phyloP scores from a whole-genome alignment of 805 yeast genomes.

The Saccharomycopsis synnaedendra region DNA sequence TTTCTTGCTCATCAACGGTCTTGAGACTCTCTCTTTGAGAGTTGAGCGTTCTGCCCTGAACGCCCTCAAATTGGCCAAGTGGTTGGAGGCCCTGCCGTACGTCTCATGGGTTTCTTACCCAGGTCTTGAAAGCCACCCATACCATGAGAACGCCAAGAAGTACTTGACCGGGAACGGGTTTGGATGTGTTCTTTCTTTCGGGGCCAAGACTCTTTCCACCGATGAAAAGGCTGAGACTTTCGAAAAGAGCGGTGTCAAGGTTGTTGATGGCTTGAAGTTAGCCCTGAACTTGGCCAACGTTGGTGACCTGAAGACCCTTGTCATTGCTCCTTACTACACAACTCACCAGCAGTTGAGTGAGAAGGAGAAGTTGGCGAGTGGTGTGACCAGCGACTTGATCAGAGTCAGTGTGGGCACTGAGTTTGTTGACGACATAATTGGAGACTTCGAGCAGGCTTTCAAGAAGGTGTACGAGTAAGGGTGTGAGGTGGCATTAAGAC shows the following conservation, averaged over 20 bases:
- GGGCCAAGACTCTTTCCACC: slow-evolving; percentile 51
- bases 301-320: slow-evolving; percentile 92
- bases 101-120: slow-evolving; percentile 90
- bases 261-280: slow-evolving; percentile 73
- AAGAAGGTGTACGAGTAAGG: slow-evolving; percentile 8
- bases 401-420: slow-evolving; percentile 90
- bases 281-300: slow-evolving; percentile 94
- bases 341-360: slow-evolving; percentile 87
- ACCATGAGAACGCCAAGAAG: slow-evolving; percentile 75
- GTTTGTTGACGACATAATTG: slow-evolving; percentile 82
- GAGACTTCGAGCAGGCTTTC: slow-evolving; percentile 80
- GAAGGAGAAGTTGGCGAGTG: slow-evolving; percentile 70
- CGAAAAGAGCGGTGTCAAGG: slow-evolving; percentile 67
- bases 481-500: not conserved
- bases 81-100: slow-evolving; percentile 58
- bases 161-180: slow-evolving; percentile 60
- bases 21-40: slow-evolving; percentile 88
- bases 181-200: slow-evolving; percentile 85
- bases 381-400: slow-evolving; percentile 81
- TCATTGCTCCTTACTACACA: slow-evolving; percentile 92
- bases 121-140: slow-evolving; percentile 68
- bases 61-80: slow-evolving; percentile 69
- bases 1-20: slow-evolving; percentile 79
- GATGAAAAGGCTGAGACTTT: slow-evolving; percentile 47
- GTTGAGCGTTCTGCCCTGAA: slow-evolving; percentile 86